These are phyloP conservation scores for Rhinocladiella similis DNA, from an alignment of 2,329 filamentous ascomycete species.

Conservation along the genomic window DNA sequence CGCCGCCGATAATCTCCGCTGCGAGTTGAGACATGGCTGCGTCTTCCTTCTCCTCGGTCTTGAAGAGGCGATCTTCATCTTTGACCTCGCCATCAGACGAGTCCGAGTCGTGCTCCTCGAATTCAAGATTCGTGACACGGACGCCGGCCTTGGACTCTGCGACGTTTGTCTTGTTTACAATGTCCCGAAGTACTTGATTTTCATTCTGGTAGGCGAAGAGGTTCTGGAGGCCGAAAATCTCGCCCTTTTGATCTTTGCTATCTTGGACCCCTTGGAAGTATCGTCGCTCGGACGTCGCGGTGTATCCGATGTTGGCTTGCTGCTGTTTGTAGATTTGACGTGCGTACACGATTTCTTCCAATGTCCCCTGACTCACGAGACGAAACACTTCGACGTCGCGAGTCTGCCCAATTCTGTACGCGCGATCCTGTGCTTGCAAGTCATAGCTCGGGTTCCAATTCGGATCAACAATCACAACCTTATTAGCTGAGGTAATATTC, in stretches of 20 bases:
- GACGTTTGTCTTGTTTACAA: slow-evolving; percentile 97
- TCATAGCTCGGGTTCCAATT: slow-evolving; percentile 98
- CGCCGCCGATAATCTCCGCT: slow-evolving; percentile 55
- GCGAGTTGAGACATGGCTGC: slow-evolving; percentile 74
- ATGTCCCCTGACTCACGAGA: slow-evolving; percentile 84
- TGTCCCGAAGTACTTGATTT: slow-evolving; percentile 82
- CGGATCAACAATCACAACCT: slow-evolving; percentile 94
- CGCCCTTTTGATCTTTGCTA: slow-evolving; percentile 76
- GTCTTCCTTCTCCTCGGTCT: slow-evolving; percentile 46
- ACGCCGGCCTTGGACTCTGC: slow-evolving; percentile 89
- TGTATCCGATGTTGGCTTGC: slow-evolving; percentile 96
- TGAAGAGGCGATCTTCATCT: slow-evolving; percentile 19
- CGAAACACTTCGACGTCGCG: slow-evolving; percentile 95
- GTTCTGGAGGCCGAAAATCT: slow-evolving; percentile 89
- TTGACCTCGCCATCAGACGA: slow-evolving; percentile 39
- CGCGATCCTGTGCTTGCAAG: slow-evolving; percentile 91
- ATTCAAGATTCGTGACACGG: slow-evolving; percentile 72
- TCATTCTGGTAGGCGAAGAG: slow-evolving; percentile 75
- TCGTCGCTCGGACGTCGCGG: slow-evolving; percentile 82
- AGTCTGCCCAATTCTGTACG: slow-evolving; percentile 90
- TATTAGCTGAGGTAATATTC: slow-evolving; percentile 97
- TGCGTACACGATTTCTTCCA: slow-evolving; percentile 96
- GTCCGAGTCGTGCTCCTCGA: slow-evolving; percentile 61
- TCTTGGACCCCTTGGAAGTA: slow-evolving; percentile 97
- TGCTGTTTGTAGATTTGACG: slow-evolving; percentile 99